Base-by-base conservation (phyloP, 2,329 filamentous ascomycete species). In the Sclerotinia borealis region DNA sequence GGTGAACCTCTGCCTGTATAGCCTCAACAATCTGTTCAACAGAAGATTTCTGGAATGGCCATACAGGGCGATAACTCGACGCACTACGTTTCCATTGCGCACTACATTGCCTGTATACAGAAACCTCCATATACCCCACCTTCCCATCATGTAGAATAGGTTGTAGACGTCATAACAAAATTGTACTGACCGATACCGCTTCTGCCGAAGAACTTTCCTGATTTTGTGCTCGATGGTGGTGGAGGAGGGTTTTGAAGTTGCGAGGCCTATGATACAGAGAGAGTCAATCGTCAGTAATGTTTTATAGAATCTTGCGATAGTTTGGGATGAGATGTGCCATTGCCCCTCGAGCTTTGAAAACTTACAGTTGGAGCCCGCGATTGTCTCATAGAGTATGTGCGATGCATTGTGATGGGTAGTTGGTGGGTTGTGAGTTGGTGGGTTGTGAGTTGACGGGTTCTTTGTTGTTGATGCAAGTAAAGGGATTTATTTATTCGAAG, bases 341-440 rank as follows among this genome's bases (percentile, higher is more conserved):
- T 7, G 27, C 5, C 17, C 11, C 8, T 34, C 34, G 49, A 54
- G 43, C 49, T 59, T 62, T 62, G n/a, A 65, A 51, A 41, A 83
- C 75, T 96, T 75, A 95, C 95, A 70, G 95, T 99, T 55, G 95
- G 95, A 78, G 92, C 92, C 84, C 95, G 89, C 79, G 91, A 89
- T 80, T 96, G 90, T 88, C 95, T 93, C 95, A 97, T 96, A 73
- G 92, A 96, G 78, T 98, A 99, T 70, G 95, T 97, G 78, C 93
- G 92, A 85, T 99, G 95, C 93, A 99, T 99, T 63, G 29, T 55
- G 59, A 67, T 79, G 65, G 48, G 47, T 56, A 61, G 31, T 29
- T 48, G 50, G 11, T 13, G 17, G 45, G 4, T 17, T 48, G 22
- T 13, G 13, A 10, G 5, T 37, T 19, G 37, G 19, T 10, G 49